Conservation (phyloP, 495 filamentous ascomycete genomes). For the Penicillium manginii region DNA sequence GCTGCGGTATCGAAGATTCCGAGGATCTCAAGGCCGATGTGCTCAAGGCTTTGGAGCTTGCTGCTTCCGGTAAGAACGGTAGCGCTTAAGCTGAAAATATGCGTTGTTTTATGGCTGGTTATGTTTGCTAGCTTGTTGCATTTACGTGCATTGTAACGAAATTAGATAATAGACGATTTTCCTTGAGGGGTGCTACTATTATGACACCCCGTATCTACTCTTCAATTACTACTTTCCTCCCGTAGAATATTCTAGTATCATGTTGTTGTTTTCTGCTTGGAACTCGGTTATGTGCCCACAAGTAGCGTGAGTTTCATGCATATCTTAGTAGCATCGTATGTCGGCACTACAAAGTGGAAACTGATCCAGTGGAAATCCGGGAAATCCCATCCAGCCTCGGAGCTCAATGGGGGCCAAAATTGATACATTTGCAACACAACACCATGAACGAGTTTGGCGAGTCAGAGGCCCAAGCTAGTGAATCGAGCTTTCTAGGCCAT, state of each 20-base stretch:
- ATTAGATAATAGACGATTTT: constrained; percentile 30
- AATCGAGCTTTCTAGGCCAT: background rate
- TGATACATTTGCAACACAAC: background rate
- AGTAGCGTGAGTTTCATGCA: too few relatives aligned
- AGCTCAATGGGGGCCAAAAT: background rate
- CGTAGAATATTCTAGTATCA: background rate
- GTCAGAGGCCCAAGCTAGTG: background rate
- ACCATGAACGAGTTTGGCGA: background rate
- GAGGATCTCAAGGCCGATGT: constrained; percentile 84
- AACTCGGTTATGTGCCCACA: background rate
- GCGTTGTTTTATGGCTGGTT: constrained; percentile 1
- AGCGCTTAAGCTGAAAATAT: too few relatives aligned
- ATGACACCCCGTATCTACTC: background rate
- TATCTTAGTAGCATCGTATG: too few relatives aligned
- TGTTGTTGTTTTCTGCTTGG: background rate
- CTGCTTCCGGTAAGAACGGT: constrained; percentile 51
- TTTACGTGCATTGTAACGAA: constrained; percentile 18
- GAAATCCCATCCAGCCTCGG: background rate
- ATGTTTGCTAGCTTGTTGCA: background rate
- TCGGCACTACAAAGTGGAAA: background rate
- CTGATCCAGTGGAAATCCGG: background rate
- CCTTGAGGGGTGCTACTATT: constrained; percentile 3
- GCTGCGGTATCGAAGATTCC: constrained; percentile 91
- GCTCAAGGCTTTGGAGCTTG: constrained; percentile 80
- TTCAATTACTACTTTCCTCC: background rate